phyloP scores from a whole-genome alignment of 805 yeast species.

The Suhomyces sp. region DNA sequence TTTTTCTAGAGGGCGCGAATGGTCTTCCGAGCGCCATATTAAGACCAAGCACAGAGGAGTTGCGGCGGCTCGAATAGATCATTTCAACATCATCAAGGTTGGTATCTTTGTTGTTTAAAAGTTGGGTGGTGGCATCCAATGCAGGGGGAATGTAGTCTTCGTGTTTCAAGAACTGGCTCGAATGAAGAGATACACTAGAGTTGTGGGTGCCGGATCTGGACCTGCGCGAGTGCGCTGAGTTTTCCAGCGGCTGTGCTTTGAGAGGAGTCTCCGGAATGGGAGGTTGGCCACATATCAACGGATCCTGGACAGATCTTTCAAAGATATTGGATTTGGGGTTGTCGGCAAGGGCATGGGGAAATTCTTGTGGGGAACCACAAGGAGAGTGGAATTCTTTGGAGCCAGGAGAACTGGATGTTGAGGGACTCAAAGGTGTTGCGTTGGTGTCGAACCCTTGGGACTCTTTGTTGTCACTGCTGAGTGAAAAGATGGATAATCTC shows the following conservation, averaged over 20 bases:
- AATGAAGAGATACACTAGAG: conserved; percentile 22
- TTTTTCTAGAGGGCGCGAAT: conserved; percentile 38
- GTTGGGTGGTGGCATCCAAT: conserved; percentile 69
- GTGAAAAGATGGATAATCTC: conserved; percentile 24
- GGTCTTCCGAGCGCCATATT: conserved; percentile 49
- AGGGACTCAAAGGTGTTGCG: not conserved
- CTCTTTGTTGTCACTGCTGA: conserved; percentile 12
- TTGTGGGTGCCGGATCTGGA: conserved; percentile 19
- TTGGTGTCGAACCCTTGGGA: not conserved
- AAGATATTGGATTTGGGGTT: conserved; percentile 31
- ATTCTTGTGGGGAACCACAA: conserved; percentile 3
- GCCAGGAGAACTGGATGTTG: not conserved
- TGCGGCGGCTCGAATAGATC: conserved; percentile 56
- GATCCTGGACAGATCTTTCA: conserved; percentile 43
- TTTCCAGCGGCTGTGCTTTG: not conserved
- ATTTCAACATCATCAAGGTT: conserved; percentile 70
- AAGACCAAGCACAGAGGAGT: conserved; percentile 49
- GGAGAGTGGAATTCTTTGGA: conserved; percentile 3
- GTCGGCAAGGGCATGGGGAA: conserved; percentile 15
- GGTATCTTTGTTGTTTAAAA: conserved; percentile 56
- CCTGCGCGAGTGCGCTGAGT: conserved; percentile 7
- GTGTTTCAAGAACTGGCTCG: conserved; percentile 25
- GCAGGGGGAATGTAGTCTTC: conserved; percentile 81
- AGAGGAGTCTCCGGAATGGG: conserved; percentile 9
- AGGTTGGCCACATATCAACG: conserved; percentile 12